Evolutionary conservation across 1,284 basidiomycete species (phyloP), one percentile per base, ranked within the genome.

Genomic region (Rhodofomes roseus): DNA sequence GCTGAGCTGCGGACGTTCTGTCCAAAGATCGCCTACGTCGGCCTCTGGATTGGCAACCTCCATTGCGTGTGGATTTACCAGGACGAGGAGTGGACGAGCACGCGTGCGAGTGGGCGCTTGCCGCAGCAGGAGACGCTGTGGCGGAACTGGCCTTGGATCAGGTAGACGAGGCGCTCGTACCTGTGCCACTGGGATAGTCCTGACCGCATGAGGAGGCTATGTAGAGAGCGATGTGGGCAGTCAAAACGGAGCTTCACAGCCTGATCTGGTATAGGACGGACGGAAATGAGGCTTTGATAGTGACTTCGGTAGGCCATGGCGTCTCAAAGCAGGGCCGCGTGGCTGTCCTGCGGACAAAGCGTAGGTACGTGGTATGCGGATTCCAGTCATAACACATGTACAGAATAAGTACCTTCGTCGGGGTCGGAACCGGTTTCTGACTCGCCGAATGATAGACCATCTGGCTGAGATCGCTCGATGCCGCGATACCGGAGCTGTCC

Each of bases 1-100:
- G 62, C 66, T 16, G 74, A 74, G 57, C 57, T 74, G 31, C 69
- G 64, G 22, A 69, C 63, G 16, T 75, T 66, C 63, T 71, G 71
- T 58, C 66, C 72, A 0, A 61, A 59, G 18, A 60, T 76, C 18
- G 63, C 54, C 18, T 58, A 58, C 11, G 61, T 74, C 34, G 57
- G 67, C 20, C 62, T 75, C 54, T 74, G 72, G 71, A 51, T 72
- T 27, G 60, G 59, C 11, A 57, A 58, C 22, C 62, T 65, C 39
- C 70, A 71, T 46, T 62, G 65, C 39, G 43, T 65, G 9, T 74
- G 72, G 70, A 59, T 56, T 29, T 58, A 46, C 56, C 63, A 65
- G 22, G 59, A 64, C 46, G 71, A 70, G 14, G 64, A 68, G 22
- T 72, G 72, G 70, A 37, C 36, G 36, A 29, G 36, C 57, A 27